A percentile compares a stretch with the other conserved stretches of the same genome.
Evolutionary conservation across 345 rosid genomes (phyloP).

Genomic region (Hevea brasiliensis): DNA sequence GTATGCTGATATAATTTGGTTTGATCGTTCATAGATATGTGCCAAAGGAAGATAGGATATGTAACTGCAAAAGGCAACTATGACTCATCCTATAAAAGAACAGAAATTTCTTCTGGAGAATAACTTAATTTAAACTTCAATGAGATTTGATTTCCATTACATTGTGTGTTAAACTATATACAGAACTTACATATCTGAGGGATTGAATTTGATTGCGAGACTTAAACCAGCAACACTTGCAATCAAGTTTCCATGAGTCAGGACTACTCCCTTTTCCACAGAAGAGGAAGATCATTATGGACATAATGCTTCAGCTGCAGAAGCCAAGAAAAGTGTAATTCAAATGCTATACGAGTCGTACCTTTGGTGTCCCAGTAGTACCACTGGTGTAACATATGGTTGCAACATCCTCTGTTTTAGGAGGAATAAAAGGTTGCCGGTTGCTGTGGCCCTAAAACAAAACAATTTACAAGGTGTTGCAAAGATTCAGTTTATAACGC

Average conservation of each 20-base stretch:
- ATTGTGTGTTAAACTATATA: conserved; percentile 22
- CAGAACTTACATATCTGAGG: conserved; percentile 29
- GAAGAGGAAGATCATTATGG: conserved; percentile 14
- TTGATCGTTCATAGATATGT: conserved; percentile 31
- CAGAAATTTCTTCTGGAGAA: conserved; percentile 1
- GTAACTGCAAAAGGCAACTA: conserved; percentile 16
- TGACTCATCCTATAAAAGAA: neutral
- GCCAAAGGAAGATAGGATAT: conserved; percentile 38
- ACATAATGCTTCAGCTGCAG: conserved; percentile 15
- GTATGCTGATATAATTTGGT: conserved; percentile 12
- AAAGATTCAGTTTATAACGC: conserved; percentile 18
- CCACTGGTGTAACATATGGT: conserved; percentile 41
- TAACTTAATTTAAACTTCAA: too few relatives aligned
- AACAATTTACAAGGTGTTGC: conserved; percentile 10
- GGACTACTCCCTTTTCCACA: conserved; percentile 34
- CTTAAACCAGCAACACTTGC: conserved; percentile 27
- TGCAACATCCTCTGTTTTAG: conserved; percentile 34
- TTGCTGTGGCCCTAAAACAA: conserved; percentile 42
- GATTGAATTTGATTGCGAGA: conserved; percentile 14
- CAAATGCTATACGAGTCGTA: conserved; percentile 1
- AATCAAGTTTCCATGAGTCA: conserved; percentile 30
- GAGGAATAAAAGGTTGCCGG: conserved; percentile 26
- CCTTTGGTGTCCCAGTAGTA: conserved; percentile 40
- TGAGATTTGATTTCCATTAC: conserved; percentile 5
- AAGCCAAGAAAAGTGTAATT: conserved; percentile 18